Conservation (phyloP, 2,329 filamentous ascomycete genomes). For the Nemania bipapillata region DNA sequence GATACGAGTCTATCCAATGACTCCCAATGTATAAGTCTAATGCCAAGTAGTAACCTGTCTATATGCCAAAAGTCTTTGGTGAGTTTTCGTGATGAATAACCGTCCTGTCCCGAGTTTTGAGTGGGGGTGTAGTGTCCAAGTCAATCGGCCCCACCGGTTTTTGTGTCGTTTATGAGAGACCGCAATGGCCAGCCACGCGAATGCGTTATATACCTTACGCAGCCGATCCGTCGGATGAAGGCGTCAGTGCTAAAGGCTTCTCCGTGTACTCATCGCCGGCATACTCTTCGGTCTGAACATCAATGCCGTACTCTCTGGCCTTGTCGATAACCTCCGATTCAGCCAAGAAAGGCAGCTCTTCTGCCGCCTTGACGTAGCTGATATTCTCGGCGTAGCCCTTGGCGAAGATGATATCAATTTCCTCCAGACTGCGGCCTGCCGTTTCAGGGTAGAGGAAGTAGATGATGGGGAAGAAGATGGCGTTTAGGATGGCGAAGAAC, state of each 20-base stretch:
- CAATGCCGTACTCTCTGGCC: slow-evolving; percentile 51
- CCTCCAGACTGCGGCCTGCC: slow-evolving; percentile 61
- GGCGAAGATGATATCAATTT: slow-evolving; percentile 69
- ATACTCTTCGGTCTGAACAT: slow-evolving; percentile 42
- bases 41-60: slow-evolving; percentile 10
- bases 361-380: slow-evolving; percentile 68
- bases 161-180: background rate
- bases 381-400: slow-evolving; percentile 69
- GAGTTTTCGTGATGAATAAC: slow-evolving; percentile 16
- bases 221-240: slow-evolving; percentile 26
- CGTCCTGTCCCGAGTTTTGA: background rate
- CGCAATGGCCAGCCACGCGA: background rate
- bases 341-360: slow-evolving; percentile 65
- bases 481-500: slow-evolving; percentile 61
- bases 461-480: slow-evolving; percentile 58
- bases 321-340: slow-evolving; percentile 65
- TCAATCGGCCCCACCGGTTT: background rate
- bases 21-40: background rate
- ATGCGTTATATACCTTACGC: background rate
- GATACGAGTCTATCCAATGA: background rate
- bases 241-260: slow-evolving; percentile 31
- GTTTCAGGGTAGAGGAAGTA: slow-evolving; percentile 67
- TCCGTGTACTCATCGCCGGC: slow-evolving; percentile 39
- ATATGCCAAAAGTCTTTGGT: slow-evolving; percentile 19
- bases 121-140: background rate